phyloP scores from a whole-genome alignment of 1,284 basidiomycete species.

The Cryptococcus amylolentus region DNA sequence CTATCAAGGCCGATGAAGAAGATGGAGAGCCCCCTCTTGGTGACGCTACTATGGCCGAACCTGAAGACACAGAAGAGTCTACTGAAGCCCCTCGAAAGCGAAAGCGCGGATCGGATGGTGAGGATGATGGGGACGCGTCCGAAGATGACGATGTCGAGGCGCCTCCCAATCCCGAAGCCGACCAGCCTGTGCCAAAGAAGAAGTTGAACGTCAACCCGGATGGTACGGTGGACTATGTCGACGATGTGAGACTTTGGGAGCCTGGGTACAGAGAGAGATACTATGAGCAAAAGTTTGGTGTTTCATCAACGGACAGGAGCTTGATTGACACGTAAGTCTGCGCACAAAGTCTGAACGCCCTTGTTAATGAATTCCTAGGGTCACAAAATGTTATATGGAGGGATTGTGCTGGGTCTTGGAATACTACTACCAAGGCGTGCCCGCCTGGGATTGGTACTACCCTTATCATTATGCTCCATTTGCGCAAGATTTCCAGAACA shows the following conservation, averaged over 20 bases:
- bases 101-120: constrained; percentile 30
- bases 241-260: constrained; percentile 90
- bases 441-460: constrained; percentile 99
- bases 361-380: constrained; percentile 51
- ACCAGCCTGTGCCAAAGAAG: constrained; percentile 52
- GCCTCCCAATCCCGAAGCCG: constrained; percentile 45
- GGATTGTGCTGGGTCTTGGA: constrained; percentile 94
- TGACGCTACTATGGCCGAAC: constrained; percentile 13
- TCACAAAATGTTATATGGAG: constrained; percentile 84
- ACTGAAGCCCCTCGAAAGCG: constrained; percentile 8
- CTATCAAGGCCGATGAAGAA: constrained; percentile 49
- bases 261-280: constrained; percentile 94
- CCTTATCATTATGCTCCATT: constrained; percentile 99
- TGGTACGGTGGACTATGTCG: constrained; percentile 65
- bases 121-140: constrained; percentile 55
- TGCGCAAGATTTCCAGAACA: constrained; percentile 85
- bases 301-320: constrained; percentile 66
- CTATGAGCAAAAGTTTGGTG: constrained; percentile 88
- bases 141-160: constrained; percentile 52
- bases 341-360: not conserved
- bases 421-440: constrained; percentile 98
- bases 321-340: constrained; percentile 69
- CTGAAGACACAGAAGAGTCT: constrained; percentile 6
- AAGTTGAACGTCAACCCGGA: constrained; percentile 74
- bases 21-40: constrained; percentile 26